Evolutionary conservation across 2,329 filamentous ascomycete species (phyloP).

Genomic region (Metarhizium anisopliae): DNA sequence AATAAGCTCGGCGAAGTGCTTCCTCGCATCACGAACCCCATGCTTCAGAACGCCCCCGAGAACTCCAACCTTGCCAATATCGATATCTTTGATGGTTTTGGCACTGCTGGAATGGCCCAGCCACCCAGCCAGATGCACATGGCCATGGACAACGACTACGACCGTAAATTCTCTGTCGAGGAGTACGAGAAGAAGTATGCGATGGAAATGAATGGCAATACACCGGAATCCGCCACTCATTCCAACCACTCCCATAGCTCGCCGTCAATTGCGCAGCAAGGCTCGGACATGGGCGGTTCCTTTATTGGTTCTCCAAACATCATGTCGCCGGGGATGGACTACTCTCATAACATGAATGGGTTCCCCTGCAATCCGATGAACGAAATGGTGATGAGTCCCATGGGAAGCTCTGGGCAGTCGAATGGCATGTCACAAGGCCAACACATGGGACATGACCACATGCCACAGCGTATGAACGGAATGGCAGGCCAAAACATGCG

Average conservation of each 20-base stretch:
- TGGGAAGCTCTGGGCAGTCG: conserved; percentile 23
- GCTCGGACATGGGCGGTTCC: conserved; percentile 33
- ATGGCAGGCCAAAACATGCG: conserved; percentile 14
- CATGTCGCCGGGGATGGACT: conserved; percentile 44
- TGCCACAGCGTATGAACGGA: conserved; percentile 18
- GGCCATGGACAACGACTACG: conserved; percentile 38
- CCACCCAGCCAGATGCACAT: conserved; percentile 32
- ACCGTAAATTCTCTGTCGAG: conserved; percentile 35
- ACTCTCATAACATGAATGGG: conserved; percentile 33
- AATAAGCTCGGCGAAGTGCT: conserved; percentile 67
- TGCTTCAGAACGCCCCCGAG: conserved; percentile 51
- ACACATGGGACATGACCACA: conserved; percentile 20
- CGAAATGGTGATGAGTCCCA: conserved; percentile 45
- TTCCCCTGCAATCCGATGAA: conserved; percentile 37
- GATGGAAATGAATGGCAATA: conserved; percentile 24
- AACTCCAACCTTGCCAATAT: conserved; percentile 41
- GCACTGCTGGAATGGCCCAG: conserved; percentile 52
- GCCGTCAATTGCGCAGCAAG: conserved; percentile 18
- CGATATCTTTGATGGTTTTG: conserved; percentile 59
- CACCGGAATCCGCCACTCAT: conserved; percentile 23
- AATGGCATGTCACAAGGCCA: conserved; percentile 15
- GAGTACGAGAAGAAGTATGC: conserved; percentile 31
- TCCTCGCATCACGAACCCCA: conserved; percentile 51
- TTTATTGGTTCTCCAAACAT: conserved; percentile 45
- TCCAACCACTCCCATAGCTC: conserved; percentile 22